phyloP scores from a whole-genome alignment of 192 early-diverging fungal genomes.

The Mortierella antarctica region DNA sequence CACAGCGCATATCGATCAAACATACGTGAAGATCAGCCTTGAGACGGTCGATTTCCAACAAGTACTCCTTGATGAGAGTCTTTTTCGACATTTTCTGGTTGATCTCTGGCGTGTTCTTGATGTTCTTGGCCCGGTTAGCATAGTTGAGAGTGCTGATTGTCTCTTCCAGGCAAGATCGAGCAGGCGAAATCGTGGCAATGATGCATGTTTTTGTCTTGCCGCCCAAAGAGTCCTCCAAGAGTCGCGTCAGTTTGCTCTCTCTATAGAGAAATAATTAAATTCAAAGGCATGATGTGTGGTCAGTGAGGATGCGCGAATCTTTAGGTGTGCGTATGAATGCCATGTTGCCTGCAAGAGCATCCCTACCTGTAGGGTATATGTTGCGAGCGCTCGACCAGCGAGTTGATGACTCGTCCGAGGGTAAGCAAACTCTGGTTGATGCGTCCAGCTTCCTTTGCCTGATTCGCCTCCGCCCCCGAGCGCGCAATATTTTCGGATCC shows the following conservation, averaged over 20 bases:
- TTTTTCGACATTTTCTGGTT: slow-evolving; percentile 86
- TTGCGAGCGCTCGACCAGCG: slow-evolving; percentile 64
- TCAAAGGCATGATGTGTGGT: not conserved
- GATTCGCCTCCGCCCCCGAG: slow-evolving; percentile 84
- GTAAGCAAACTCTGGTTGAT: slow-evolving; percentile 88
- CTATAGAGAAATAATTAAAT: slow-evolving; percentile 22
- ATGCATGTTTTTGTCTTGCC: slow-evolving; percentile 95
- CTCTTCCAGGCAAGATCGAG: slow-evolving; percentile 73
- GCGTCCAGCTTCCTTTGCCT: slow-evolving; percentile 89
- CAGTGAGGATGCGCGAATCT: not conserved
- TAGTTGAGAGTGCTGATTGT: slow-evolving; percentile 83
- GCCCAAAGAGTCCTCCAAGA: slow-evolving; percentile 91
- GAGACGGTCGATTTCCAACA: slow-evolving; percentile 81
- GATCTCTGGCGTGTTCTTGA: slow-evolving; percentile 80
- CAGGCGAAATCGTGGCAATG: slow-evolving; percentile 92
- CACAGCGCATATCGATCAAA: not conserved
- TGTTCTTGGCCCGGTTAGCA: slow-evolving; percentile 81
- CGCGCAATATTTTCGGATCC: slow-evolving; percentile 94
- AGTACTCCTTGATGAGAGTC: slow-evolving; percentile 85
- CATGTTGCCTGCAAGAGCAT: not conserved
- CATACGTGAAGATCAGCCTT: slow-evolving; percentile 78
- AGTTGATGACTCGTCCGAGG: slow-evolving; percentile 78
- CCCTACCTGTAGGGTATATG: slow-evolving; percentile 76
- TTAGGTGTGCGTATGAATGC: not conserved
- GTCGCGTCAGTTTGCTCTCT: slow-evolving; percentile 88